phyloP scores from a whole-genome alignment of 1,284 basidiomycete genomes.

The Ganoderma multipileum region DNA sequence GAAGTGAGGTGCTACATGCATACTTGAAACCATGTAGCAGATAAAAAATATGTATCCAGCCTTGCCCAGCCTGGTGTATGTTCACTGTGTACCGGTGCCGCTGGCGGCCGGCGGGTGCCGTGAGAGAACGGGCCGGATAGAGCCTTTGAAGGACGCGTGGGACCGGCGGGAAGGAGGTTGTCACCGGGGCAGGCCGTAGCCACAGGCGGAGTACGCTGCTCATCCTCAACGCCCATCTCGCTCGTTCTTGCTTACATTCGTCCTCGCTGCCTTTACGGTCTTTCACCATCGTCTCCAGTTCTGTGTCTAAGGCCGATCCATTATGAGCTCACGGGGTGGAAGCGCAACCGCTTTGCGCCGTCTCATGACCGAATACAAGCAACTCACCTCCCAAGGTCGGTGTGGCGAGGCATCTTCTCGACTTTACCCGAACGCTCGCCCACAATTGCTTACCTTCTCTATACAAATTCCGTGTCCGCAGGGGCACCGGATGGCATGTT shows the following conservation, averaged over 20 bases:
- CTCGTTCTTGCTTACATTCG: slow-evolving; percentile 11
- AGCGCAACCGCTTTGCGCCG: slow-evolving; percentile 76
- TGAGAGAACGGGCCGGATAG: no score
- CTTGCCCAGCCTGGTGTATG: no score
- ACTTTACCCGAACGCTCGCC: background rate
- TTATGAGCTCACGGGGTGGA: slow-evolving; percentile 51
- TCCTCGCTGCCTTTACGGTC: slow-evolving; percentile 16
- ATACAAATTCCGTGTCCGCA: slow-evolving; percentile 37
- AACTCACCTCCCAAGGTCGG: slow-evolving; percentile 73
- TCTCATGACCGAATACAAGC: slow-evolving; percentile 94
- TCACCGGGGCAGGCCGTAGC: background rate
- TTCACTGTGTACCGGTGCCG: no score
- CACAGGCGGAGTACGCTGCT: background rate
- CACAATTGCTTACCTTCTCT: slow-evolving; percentile 7
- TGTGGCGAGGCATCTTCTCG: slow-evolving; percentile 14
- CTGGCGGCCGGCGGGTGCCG: no score
- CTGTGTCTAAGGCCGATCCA: slow-evolving; percentile 1
- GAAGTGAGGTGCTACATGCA: no score
- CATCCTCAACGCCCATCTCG: slow-evolving; percentile 26
- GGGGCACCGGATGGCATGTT: slow-evolving; percentile 94
- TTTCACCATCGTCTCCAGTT: slow-evolving; percentile 2
- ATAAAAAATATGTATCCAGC: no score
- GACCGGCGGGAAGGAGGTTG: background rate
- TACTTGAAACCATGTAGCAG: no score
- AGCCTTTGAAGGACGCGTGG: no score